Evolutionary conservation across 345 rosid genomes (phyloP).

Genomic region (Theobroma cacao): DNA sequence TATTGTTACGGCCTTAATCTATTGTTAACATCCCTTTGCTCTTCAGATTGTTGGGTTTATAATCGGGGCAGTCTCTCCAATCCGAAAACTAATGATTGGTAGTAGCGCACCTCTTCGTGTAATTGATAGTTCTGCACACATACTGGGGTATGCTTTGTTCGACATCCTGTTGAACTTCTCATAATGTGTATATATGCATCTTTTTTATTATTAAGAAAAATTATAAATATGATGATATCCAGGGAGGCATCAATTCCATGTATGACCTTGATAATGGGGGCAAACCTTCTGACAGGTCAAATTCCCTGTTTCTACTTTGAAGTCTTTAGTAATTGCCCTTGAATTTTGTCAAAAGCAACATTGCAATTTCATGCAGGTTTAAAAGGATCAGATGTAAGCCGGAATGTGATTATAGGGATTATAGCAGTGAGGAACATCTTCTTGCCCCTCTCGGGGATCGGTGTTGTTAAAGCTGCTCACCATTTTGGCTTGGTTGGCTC

Average conservation of each 20-base stretch:
- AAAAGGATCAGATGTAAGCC: constrained; percentile 28
- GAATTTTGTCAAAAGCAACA: too few relatives aligned
- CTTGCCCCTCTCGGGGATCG: constrained; percentile 36
- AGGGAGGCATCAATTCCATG: constrained; percentile 39
- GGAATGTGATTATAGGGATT: constrained; percentile 27
- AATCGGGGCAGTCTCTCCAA: constrained; percentile 31
- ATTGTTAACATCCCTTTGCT: too few relatives aligned
- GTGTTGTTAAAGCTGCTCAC: constrained; percentile 29
- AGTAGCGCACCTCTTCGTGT: constrained; percentile 39
- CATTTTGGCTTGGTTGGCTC: constrained; percentile 29
- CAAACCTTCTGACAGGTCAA: constrained; percentile 43
- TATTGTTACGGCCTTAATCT: too few relatives aligned
- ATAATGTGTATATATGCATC: too few relatives aligned
- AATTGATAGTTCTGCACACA: constrained; percentile 18
- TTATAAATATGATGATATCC: background rate
- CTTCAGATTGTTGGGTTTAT: constrained; percentile 40
- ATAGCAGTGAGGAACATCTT: constrained; percentile 28
- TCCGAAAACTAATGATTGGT: constrained; percentile 33
- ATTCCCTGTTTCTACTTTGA: background rate
- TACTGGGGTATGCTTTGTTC: constrained; percentile 30
- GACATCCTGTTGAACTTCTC: background rate
- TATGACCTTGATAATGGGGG: constrained; percentile 40
- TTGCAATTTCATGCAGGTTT: too few relatives aligned
- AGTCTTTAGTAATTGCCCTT: background rate
- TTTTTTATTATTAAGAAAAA: too few relatives aligned